phyloP scores from a whole-genome alignment of 2,329 filamentous ascomycete genomes.

The Fusarium sp. region DNA sequence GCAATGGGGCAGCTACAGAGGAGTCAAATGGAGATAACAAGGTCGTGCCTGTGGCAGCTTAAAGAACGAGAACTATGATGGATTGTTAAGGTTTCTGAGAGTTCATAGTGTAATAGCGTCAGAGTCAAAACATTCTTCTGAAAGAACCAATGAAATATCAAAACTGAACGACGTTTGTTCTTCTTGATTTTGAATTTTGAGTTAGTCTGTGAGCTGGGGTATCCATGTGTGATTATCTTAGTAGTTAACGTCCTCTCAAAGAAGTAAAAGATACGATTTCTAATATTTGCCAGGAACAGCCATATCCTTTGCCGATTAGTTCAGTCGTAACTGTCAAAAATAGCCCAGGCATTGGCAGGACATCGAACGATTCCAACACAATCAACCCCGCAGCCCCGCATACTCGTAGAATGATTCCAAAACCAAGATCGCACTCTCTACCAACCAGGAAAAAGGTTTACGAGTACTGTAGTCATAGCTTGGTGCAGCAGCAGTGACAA shows the following conservation, averaged over 20 bases:
- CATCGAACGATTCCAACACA: constrained; percentile 17
- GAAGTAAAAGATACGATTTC: too few relatives aligned
- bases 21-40: background rate
- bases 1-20: constrained; percentile 8
- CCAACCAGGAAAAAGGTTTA: constrained; percentile 26
- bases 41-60: constrained; percentile 10
- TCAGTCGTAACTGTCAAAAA: too few relatives aligned
- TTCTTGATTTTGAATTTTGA: too few relatives aligned
- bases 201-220: too few relatives aligned
- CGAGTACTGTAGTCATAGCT: constrained; percentile 12
- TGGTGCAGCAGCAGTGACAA: constrained; percentile 4
- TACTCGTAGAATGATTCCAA: constrained; percentile 41
- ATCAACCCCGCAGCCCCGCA: constrained; percentile 38
- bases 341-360: background rate
- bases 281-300: too few relatives aligned
- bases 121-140: background rate
- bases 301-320: too few relatives aligned
- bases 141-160: background rate
- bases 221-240: too few relatives aligned
- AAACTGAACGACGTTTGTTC: too few relatives aligned
- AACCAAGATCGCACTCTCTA: constrained; percentile 19
- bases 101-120: constrained; percentile 6
- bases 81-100: background rate
- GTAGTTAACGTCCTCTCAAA: too few relatives aligned
- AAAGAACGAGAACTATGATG: background rate